Percentiles rank a stretch among this genome's conserved stretches.
Conservation (phyloP, 306 rosid species). For the Quercus variabilis region DNA sequence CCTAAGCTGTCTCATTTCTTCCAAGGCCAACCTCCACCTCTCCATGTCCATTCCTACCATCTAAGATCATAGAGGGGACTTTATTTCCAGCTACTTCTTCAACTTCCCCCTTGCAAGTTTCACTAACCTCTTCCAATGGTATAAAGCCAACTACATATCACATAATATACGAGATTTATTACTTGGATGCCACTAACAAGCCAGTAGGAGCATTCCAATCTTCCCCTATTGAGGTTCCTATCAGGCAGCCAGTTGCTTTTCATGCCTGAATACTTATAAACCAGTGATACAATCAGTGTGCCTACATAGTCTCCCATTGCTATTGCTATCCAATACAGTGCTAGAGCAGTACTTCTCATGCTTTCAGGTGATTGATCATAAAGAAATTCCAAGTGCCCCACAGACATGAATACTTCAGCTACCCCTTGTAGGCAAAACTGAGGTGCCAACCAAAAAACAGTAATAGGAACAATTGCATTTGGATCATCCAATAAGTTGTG, state of each 20-base stretch:
- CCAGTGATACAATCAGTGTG: constrained; percentile 51
- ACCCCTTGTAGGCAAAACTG: constrained; percentile 60
- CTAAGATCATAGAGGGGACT: not conserved
- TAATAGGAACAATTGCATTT: constrained; percentile 53
- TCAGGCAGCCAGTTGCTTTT: constrained; percentile 69
- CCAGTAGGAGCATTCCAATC: constrained; percentile 58
- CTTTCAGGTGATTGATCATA: constrained; percentile 84
- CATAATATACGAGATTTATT: constrained; percentile 49
- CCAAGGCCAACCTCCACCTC: not conserved
- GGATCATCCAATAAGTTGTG: constrained; percentile 54
- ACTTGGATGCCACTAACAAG: constrained; percentile 64
- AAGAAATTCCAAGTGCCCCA: constrained; percentile 78
- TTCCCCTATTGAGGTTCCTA: constrained; percentile 73
- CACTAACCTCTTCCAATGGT: constrained; percentile 52
- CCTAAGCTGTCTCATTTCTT: not conserved
- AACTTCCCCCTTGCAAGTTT: constrained; percentile 26
- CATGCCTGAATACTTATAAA: constrained; percentile 42
- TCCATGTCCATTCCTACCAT: constrained; percentile 1
- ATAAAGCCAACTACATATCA: constrained; percentile 55
- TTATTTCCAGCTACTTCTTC: constrained; percentile 3
- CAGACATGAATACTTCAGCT: constrained; percentile 68
- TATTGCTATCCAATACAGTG: constrained; percentile 50
- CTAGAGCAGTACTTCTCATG: constrained; percentile 67
- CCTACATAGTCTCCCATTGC: constrained; percentile 58
- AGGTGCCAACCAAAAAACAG: constrained; percentile 79